A percentile compares a stretch with the other conserved stretches of the same genome.
Conservation (phyloP, 1,139 yeast genomes). For the Nakaseomyces glabratus region DNA sequence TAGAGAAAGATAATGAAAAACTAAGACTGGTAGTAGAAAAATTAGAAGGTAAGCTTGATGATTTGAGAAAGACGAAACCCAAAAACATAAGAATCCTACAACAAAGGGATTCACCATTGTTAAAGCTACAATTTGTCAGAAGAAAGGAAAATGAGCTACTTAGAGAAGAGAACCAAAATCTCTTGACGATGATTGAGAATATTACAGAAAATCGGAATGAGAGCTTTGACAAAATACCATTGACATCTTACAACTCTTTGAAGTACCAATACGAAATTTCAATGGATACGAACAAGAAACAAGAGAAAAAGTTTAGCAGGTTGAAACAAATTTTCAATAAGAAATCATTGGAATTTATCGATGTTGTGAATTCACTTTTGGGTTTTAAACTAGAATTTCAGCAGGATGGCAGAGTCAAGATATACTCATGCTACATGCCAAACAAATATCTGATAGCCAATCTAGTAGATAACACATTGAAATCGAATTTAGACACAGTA, state of each 20-base stretch:
- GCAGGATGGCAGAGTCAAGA: constrained; percentile 57
- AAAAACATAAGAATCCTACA: constrained; percentile 50
- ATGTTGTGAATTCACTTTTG: constrained; percentile 56
- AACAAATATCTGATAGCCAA: constrained; percentile 31
- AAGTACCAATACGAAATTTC: constrained; percentile 45
- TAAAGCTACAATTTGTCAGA: constrained; percentile 56
- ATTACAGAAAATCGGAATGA: constrained; percentile 10
- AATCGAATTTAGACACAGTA: constrained; percentile 25
- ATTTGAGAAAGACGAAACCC: constrained; percentile 30
- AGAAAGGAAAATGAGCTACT: constrained; percentile 44
- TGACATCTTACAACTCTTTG: constrained; percentile 55
- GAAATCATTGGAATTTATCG: constrained; percentile 66
- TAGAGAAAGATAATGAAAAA: constrained; percentile 36
- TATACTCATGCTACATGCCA: constrained; percentile 48
- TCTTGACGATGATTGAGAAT: constrained; percentile 28
- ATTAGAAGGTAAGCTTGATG: constrained; percentile 33
- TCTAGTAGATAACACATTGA: constrained; percentile 29
- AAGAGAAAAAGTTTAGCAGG: constrained; percentile 50
- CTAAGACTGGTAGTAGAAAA: constrained; percentile 33
- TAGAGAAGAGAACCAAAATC: constrained; percentile 51
- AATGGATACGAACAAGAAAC: constrained; percentile 43
- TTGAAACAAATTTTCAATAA: constrained; percentile 56
- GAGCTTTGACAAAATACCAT: constrained; percentile 40
- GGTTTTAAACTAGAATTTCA: constrained; percentile 71
- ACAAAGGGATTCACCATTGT: constrained; percentile 59